A percentile compares a stretch with the other conserved stretches of the same genome.
These are phyloP conservation scores for Hypomyces perniciosus DNA, from an alignment of 2,329 filamentous ascomycete species.

Conservation along the genomic window DNA sequence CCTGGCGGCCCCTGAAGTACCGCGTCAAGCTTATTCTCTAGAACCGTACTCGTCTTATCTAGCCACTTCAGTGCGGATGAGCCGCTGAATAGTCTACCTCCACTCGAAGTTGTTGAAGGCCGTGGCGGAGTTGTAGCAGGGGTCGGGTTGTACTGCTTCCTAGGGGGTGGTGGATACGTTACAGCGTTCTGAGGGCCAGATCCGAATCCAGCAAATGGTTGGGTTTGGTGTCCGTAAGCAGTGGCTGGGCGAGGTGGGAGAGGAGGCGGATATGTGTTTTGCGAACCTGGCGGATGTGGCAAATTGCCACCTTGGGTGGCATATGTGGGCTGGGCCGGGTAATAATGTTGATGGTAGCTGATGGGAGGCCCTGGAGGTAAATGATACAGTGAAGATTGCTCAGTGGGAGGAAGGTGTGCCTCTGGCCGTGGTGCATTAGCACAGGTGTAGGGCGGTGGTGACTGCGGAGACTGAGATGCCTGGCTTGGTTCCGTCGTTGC, in stretches of 20 bases:
- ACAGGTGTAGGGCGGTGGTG: conserved; percentile 11
- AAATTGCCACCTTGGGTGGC: neutral
- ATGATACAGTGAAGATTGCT: conserved; percentile 7
- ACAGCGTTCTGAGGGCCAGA: conserved; percentile 19
- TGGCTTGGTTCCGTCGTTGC: neutral
- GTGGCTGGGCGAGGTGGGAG: conserved; percentile 24
- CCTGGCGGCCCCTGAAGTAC: conserved; percentile 21
- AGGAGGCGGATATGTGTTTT: conserved; percentile 14
- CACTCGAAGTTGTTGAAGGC: conserved; percentile 15
- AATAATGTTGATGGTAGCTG: conserved; percentile 7
- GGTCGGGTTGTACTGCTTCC: conserved; percentile 22
- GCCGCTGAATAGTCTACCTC: conserved; percentile 25
- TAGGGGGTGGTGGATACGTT: conserved; percentile 27
- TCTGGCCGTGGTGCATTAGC: conserved; percentile 1
- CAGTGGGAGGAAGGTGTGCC: conserved; percentile 7
- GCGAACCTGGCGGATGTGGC: conserved; percentile 1
- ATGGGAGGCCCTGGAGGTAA: conserved; percentile 6
- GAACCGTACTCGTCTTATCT: conserved; percentile 29
- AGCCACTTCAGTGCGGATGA: conserved; percentile 30
- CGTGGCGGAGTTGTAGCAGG: conserved; percentile 11
- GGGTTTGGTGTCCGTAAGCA: conserved; percentile 14
- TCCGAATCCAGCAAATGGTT: conserved; percentile 18
- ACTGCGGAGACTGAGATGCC: conserved; percentile 3
- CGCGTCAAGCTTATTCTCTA: conserved; percentile 29
- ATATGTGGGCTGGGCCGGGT: conserved; percentile 13